Conservation (phyloP, 2,329 filamentous ascomycete genomes). For the Talaromyces marneffei region DNA sequence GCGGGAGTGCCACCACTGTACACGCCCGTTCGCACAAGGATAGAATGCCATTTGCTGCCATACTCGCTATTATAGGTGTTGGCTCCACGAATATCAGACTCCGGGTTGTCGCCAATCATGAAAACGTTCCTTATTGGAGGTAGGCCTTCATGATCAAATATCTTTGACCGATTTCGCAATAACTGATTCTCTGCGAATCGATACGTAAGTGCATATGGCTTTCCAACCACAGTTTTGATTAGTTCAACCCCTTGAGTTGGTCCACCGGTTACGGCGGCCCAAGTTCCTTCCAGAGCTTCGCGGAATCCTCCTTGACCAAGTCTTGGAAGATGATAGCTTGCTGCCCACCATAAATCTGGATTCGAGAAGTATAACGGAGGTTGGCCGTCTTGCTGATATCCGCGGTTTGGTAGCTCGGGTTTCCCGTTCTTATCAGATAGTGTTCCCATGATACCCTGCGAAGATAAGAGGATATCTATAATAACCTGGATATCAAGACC, state of each 20-base stretch:
- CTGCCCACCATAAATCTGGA: slow-evolving; percentile 83
- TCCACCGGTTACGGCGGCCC: slow-evolving; percentile 63
- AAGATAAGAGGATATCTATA: slow-evolving; percentile 73
- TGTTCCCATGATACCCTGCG: slow-evolving; percentile 73
- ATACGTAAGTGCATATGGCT: slow-evolving; percentile 73
- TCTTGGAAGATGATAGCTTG: slow-evolving; percentile 74
- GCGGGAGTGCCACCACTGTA: slow-evolving; percentile 56
- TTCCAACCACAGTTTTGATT: slow-evolving; percentile 67
- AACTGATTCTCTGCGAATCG: slow-evolving; percentile 75
- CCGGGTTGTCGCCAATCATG: slow-evolving; percentile 89
- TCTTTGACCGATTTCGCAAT: slow-evolving; percentile 50
- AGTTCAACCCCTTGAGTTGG: slow-evolving; percentile 50
- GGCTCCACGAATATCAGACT: slow-evolving; percentile 83
- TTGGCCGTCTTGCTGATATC: slow-evolving; percentile 78
- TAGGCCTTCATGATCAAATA: slow-evolving; percentile 37
- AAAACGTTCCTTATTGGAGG: slow-evolving; percentile 67
- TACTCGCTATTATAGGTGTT: slow-evolving; percentile 64
- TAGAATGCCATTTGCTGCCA: slow-evolving; percentile 69
- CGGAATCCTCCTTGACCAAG: slow-evolving; percentile 90
- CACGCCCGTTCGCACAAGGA: slow-evolving; percentile 76
- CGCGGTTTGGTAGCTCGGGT: slow-evolving; percentile 58
- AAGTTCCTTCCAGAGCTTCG: slow-evolving; percentile 72
- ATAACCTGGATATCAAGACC: slow-evolving; percentile 82
- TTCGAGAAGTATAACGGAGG: slow-evolving; percentile 83
- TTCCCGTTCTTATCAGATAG: slow-evolving; percentile 67